Conservation (phyloP, 140 eudicot genomes). For the Ambrosia hybrid region DNA sequence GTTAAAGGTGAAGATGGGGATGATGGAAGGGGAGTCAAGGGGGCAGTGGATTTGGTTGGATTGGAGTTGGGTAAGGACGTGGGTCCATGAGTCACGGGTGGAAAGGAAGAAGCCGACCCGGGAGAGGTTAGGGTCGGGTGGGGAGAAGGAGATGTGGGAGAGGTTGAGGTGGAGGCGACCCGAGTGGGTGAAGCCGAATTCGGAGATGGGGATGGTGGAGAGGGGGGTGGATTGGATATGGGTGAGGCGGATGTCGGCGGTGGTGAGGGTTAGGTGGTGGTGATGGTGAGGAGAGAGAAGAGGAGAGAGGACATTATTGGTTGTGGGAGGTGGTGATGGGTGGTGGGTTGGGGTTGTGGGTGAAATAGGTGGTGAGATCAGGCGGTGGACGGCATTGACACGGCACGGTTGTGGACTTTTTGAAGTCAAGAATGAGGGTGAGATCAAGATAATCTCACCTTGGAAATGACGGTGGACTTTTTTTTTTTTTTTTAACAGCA, state of each 20-base stretch:
- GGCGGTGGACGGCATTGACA: constrained; percentile 20
- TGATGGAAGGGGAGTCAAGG: constrained; percentile 42
- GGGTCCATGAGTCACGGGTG: constrained; percentile 25
- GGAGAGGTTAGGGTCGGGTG: constrained; percentile 40
- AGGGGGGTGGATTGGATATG: constrained; percentile 40
- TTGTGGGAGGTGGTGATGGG: neutral
- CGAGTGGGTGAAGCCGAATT: constrained; percentile 57
- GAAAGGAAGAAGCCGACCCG: constrained; percentile 43
- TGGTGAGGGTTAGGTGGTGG: constrained; percentile 26
- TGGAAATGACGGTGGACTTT: no score
- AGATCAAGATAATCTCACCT: neutral
- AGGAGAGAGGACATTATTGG: constrained; percentile 15
- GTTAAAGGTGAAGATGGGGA: constrained; percentile 38
- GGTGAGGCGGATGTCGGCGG: constrained; percentile 49
- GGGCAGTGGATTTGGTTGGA: constrained; percentile 31
- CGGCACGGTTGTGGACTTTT: neutral
- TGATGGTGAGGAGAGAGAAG: neutral
- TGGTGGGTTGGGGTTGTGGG: neutral
- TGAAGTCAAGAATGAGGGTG: neutral
- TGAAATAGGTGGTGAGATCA: neutral
- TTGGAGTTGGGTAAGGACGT: constrained; percentile 25
- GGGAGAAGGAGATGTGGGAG: constrained; percentile 33
- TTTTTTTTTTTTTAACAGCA: no score
- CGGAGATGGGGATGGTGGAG: constrained; percentile 44
- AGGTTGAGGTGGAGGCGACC: constrained; percentile 50